Evolutionary conservation across 2,329 filamentous ascomycete species (phyloP).

Genomic region (Scytalidium sp.): DNA sequence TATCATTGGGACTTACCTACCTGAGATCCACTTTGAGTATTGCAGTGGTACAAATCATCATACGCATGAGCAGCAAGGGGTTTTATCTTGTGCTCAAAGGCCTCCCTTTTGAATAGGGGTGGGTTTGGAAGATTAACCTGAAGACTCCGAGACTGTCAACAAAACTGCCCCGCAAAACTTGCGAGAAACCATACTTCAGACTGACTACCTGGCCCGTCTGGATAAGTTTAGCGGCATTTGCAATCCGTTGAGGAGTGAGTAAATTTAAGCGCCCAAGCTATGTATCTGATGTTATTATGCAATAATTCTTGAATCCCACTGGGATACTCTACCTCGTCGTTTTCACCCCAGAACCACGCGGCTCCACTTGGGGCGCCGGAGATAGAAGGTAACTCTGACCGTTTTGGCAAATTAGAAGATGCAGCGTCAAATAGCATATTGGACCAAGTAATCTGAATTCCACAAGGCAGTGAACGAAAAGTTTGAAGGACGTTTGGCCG

Average conservation of each 20-base stretch:
- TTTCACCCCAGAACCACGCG: not conserved
- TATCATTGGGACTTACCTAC: not conserved
- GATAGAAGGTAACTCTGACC: not conserved
- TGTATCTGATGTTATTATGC: not conserved
- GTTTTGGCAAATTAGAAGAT: not conserved
- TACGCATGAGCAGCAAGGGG: constrained; percentile 37
- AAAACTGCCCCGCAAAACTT: not conserved
- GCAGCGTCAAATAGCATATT: not conserved
- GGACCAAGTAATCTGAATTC: too few relatives aligned
- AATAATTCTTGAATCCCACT: not conserved
- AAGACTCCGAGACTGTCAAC: not conserved
- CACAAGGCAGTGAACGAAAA: too few relatives aligned
- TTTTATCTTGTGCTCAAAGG: constrained; percentile 10
- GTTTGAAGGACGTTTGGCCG: too few relatives aligned
- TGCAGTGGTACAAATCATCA: constrained; percentile 47
- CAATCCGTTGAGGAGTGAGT: constrained; percentile 50
- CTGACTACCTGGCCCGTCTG: constrained; percentile 3
- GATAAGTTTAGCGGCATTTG: constrained; percentile 49
- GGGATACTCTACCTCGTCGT: not conserved
- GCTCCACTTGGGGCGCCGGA: not conserved
- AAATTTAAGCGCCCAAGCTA: constrained; percentile 43
- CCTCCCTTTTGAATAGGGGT: constrained; percentile 15
- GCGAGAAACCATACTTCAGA: constrained; percentile 10
- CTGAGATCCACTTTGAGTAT: constrained; percentile 46
- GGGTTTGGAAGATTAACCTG: constrained; percentile 2